A percentile compares a stretch with the other conserved stretches of the same genome.
phyloP scores from a whole-genome alignment of 306 rosid genomes.

The Echinosophora koreensis region DNA sequence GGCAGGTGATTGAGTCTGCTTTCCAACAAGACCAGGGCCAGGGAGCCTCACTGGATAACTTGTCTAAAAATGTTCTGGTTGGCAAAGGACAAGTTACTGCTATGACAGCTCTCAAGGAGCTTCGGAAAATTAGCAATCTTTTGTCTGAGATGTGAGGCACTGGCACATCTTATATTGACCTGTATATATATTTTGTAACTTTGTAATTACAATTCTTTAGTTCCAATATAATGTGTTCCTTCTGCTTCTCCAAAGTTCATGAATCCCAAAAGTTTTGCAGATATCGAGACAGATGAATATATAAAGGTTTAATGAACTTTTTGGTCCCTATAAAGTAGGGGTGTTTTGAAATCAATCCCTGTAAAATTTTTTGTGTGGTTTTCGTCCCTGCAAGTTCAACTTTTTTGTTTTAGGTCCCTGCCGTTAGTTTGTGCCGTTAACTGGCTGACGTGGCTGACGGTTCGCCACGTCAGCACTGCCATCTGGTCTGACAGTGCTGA shows the following conservation, averaged over 20 bases:
- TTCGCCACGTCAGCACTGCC: too few relatives aligned
- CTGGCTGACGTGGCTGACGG: too few relatives aligned
- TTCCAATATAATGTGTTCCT: conserved; percentile 44
- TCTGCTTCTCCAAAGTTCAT: conserved; percentile 32
- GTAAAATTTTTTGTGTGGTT: too few relatives aligned
- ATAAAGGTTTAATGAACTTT: too few relatives aligned
- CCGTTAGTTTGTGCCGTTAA: too few relatives aligned
- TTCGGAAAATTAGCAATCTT: conserved; percentile 86
- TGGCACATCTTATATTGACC: conserved; percentile 32
- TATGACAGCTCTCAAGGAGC: conserved; percentile 86
- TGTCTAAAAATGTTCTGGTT: conserved; percentile 64
- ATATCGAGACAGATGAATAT: conserved; percentile 42
- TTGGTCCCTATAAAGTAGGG: too few relatives aligned
- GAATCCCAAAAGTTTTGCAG: conserved; percentile 52
- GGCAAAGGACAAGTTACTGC: conserved; percentile 85
- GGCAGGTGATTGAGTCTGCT: conserved; percentile 81
- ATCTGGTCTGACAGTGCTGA: too few relatives aligned
- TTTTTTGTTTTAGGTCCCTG: too few relatives aligned
- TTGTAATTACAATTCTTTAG: conserved; percentile 65
- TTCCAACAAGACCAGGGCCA: conserved; percentile 74
- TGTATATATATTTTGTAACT: conserved; percentile 72
- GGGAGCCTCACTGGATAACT: conserved; percentile 61
- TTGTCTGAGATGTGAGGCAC: conserved; percentile 86
- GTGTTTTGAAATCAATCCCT: too few relatives aligned
- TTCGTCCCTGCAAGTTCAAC: too few relatives aligned